Percentiles rank a stretch among this genome's conserved stretches.
phyloP scores from a whole-genome alignment of 2,329 filamentous ascomycete species.

The Pleurostoma richardsiae region DNA sequence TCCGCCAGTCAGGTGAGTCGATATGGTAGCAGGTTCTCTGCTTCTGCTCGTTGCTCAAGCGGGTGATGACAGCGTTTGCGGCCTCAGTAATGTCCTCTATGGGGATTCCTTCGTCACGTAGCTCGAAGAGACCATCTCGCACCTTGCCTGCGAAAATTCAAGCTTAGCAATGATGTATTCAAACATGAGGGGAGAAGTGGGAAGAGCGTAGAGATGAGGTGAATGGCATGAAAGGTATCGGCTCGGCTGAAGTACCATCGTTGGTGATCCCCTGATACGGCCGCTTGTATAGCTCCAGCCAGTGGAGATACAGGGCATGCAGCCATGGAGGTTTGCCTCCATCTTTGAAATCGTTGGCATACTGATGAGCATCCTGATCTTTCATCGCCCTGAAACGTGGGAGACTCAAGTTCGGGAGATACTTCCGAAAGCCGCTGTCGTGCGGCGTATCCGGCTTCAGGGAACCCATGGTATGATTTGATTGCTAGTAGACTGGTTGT shows the following conservation, averaged over 20 bases:
- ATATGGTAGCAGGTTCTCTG: constrained; percentile 52
- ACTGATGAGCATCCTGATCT: constrained; percentile 57
- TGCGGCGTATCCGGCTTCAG: not conserved
- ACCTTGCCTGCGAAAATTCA: constrained; percentile 35
- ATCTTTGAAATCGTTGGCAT: constrained; percentile 56
- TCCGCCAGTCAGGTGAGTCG: constrained; percentile 67
- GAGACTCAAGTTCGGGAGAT: constrained; percentile 56
- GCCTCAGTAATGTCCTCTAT: constrained; percentile 51
- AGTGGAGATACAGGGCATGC: constrained; percentile 54
- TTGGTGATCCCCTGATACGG: constrained; percentile 67
- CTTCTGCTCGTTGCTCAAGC: constrained; percentile 43
- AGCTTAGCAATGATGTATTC: constrained; percentile 1
- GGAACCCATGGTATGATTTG: too few relatives aligned
- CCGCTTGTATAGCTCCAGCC: constrained; percentile 54
- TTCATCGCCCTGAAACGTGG: constrained; percentile 60
- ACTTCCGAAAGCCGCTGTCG: constrained; percentile 43
- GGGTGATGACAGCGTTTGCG: constrained; percentile 36
- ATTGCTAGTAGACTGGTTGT: too few relatives aligned
- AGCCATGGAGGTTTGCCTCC: constrained; percentile 61
- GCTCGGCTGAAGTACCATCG: constrained; percentile 42
- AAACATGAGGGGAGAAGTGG: not conserved
- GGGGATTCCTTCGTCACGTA: constrained; percentile 60
- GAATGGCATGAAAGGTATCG: constrained; percentile 4
- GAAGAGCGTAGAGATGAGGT: constrained; percentile 4
- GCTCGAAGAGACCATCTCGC: constrained; percentile 45